Base-by-base conservation (phyloP, 306 rosid genomes). In the Phaseolus lunatus region DNA sequence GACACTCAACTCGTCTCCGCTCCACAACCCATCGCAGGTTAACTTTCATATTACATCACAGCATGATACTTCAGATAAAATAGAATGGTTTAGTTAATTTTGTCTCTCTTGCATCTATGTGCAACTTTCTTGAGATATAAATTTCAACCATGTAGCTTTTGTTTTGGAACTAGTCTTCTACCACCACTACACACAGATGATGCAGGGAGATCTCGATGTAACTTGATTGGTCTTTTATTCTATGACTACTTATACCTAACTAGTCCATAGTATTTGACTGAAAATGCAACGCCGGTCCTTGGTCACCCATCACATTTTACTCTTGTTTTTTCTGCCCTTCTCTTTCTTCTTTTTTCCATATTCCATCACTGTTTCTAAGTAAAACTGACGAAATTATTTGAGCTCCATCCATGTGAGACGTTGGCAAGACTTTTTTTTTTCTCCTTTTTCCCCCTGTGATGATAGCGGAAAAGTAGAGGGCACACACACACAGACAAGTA, bases 1-100 rank as follows among this genome's bases (percentile, higher is more conserved):
- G 97, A 92, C 9, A 54, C 35, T 12, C 72, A 41, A 23, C 54
- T 43, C 29, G 83, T 90, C 66, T 78, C 87, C 84, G 73, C 81
- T 86, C 88, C 96, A 26, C 54, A 80, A 43, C 92, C 98, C 64
- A 74, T 80, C 59, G 57, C 97, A 81, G 96, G 97, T 92, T 82
- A 65, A 35, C 11, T 35, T 63, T 35, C 69, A 63, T 16, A 33
- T 8, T 29, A 54, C 61, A 53, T 12, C 3, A 23, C 29, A 22
- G 0, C 4, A 23, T 22, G 0, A 2, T 27, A 9, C 6, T 15
- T 50, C 9, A 45, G 4, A 45, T 45, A 3, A 3, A 45, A 45
- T 27, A 8, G 8, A 48, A 37, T 37, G 0, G 43, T 37, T 37
- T 16, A 4, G 1, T 52, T 11, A 3, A 18, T 50, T 49, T 49